Conservation (phyloP, 441 rosid species). For the Kokia cookei region DNA sequence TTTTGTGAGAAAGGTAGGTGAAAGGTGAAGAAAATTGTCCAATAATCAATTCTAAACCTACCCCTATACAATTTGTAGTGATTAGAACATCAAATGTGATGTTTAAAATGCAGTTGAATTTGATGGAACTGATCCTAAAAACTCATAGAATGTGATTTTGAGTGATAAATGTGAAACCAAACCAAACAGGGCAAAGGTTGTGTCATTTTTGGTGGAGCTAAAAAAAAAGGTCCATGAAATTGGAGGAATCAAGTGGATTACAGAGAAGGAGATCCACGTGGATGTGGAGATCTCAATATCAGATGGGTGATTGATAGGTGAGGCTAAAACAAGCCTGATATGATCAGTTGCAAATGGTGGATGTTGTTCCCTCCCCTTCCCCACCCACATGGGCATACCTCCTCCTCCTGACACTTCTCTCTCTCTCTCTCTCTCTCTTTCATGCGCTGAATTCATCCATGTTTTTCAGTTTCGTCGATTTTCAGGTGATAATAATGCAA, state of each 20-base stretch:
- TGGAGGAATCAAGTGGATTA: neutral
- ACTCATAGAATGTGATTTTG: neutral
- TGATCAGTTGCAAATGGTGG: neutral
- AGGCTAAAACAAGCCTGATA: neutral
- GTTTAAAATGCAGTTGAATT: neutral
- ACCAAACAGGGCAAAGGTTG: neutral
- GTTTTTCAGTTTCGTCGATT: neutral
- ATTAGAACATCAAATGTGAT: neutral
- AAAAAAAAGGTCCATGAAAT: neutral
- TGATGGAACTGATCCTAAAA: neutral
- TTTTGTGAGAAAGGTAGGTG: conserved; percentile 4
- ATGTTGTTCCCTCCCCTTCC: conserved; percentile 3
- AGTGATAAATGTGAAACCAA: neutral
- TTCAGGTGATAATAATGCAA: neutral
- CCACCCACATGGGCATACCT: conserved; percentile 11
- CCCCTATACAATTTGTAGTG: neutral
- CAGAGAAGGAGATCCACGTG: conserved; percentile 8
- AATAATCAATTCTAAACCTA: neutral
- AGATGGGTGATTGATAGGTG: neutral
- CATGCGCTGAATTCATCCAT: neutral
- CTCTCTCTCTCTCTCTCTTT: neutral
- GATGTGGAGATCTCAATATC: neutral
- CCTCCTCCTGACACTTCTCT: conserved; percentile 6
- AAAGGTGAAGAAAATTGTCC: conserved; percentile 3
- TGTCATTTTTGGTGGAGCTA: neutral